A percentile compares a stretch with the other conserved stretches of the same genome.
Conservation (phyloP, 495 filamentous ascomycete species). For the Jackrogersella minutella region DNA sequence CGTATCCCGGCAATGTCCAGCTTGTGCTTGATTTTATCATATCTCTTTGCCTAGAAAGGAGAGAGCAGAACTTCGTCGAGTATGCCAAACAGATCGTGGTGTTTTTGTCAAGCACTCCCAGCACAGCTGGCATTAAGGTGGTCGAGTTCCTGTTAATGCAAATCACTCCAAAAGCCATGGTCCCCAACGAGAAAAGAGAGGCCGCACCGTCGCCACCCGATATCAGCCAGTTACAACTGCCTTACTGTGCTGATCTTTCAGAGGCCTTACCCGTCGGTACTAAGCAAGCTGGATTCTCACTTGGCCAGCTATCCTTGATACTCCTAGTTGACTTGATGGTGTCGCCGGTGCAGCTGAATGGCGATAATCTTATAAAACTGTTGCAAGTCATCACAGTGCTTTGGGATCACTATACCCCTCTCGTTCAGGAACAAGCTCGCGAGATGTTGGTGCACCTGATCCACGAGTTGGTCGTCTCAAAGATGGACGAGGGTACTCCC, state of each 20-base stretch:
- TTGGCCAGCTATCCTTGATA: constrained; percentile 92
- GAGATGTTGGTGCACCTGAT: constrained; percentile 99
- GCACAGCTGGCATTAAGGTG: constrained; percentile 78
- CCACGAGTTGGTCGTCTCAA: constrained; percentile 93
- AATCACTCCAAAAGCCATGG: constrained; percentile 89
- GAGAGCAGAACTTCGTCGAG: constrained; percentile 97
- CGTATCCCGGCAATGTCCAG: constrained; percentile 93
- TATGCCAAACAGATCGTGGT: constrained; percentile 98
- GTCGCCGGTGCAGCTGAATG: constrained; percentile 78
- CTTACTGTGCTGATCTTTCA: constrained; percentile 87
- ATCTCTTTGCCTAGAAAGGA: constrained; percentile 84
- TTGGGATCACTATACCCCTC: constrained; percentile 95
- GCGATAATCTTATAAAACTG: constrained; percentile 81
- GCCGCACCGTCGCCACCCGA: constrained; percentile 76
- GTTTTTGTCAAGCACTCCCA: constrained; percentile 89
- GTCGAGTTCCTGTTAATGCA: constrained; percentile 92
- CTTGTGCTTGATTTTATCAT: constrained; percentile 96
- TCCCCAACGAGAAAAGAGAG: constrained; percentile 80
- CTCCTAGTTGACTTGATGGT: constrained; percentile 96
- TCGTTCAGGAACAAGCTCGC: constrained; percentile 94
- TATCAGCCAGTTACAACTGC: constrained; percentile 70
- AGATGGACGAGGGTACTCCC: constrained; percentile 77
- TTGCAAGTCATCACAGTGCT: constrained; percentile 91
- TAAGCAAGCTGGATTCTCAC: constrained; percentile 88
- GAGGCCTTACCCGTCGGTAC: constrained; percentile 84